Percentiles rank a stretch among this genome's conserved stretches.
phyloP scores from a whole-genome alignment of 2,329 filamentous ascomycete genomes.

The Dactylellina leptospora region DNA sequence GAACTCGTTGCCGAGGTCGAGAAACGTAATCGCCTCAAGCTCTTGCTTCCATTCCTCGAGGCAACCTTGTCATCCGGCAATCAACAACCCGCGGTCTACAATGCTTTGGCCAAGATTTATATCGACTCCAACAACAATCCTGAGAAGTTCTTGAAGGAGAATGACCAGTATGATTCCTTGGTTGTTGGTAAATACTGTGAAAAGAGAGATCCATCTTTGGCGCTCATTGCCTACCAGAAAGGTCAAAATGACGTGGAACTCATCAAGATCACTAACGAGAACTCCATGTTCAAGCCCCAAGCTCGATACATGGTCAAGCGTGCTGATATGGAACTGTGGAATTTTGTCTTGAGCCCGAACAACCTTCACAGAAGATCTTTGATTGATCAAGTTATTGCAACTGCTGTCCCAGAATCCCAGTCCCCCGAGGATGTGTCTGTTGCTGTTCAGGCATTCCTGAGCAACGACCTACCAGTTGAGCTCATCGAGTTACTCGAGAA shows the following conservation, averaged over 20 bases:
- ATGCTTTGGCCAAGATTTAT: constrained; percentile 98
- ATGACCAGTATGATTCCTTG: constrained; percentile 93
- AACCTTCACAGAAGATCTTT: constrained; percentile 94
- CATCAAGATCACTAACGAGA: constrained; percentile 98
- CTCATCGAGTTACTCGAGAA: constrained; percentile 98
- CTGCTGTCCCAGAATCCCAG: constrained; percentile 88
- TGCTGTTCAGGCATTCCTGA: constrained; percentile 91
- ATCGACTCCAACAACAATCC: constrained; percentile 99
- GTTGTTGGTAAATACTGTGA: constrained; percentile 97
- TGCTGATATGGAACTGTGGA: constrained; percentile 89
- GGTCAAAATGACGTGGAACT: constrained; percentile 97
- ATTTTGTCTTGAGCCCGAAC: constrained; percentile 92
- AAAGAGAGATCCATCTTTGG: constrained; percentile 95
- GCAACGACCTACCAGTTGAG: constrained; percentile 88
- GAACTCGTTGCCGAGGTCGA: constrained; percentile 96
- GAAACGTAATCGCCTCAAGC: constrained; percentile 90
- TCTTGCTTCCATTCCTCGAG: constrained; percentile 94
- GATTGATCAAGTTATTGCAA: constrained; percentile 94
- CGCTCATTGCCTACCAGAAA: constrained; percentile 93
- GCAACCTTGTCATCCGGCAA: constrained; percentile 87
- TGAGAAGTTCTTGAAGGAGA: constrained; percentile 96
- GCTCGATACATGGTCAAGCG: constrained; percentile 93
- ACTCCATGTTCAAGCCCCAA: constrained; percentile 99
- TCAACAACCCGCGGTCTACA: constrained; percentile 95
- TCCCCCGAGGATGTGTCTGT: constrained; percentile 95